These are phyloP conservation scores for Peniophora sp. DNA, from an alignment of 1,284 basidiomycete genomes.

Conservation along the genomic window DNA sequence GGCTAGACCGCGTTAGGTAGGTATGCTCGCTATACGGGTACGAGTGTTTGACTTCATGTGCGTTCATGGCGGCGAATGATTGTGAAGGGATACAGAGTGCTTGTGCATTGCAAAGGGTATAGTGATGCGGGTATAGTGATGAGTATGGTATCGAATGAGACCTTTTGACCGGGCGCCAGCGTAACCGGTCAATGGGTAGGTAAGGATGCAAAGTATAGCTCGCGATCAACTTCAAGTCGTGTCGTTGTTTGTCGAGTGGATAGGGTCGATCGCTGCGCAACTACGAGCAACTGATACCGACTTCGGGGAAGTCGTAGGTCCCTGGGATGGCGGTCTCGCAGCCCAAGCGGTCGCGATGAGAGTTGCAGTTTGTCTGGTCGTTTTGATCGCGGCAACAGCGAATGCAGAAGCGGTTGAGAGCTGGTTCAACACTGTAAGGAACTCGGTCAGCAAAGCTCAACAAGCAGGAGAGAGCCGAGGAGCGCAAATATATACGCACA, in stretches of 20 bases:
- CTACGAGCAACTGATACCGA: conserved; percentile 28
- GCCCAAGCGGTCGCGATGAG: conserved; percentile 37
- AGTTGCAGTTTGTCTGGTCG: conserved; percentile 44
- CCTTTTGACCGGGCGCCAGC: no score
- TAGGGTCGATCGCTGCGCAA: not conserved
- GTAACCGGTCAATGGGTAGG: no score
- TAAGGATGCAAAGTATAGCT: not conserved
- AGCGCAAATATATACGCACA: conserved; percentile 23
- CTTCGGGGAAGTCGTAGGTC: conserved; percentile 31
- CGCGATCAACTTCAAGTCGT: not conserved
- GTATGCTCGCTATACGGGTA: no score
- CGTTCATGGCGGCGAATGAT: no score
- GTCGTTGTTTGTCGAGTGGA: not conserved
- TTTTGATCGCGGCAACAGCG: conserved; percentile 33
- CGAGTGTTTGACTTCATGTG: no score
- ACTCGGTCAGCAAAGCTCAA: not conserved
- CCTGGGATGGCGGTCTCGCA: conserved; percentile 37
- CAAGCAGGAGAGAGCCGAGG: conserved; percentile 1
- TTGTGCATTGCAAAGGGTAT: not conserved
- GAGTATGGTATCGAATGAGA: not conserved
- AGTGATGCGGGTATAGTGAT: not conserved
- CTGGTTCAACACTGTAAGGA: conserved; percentile 34
- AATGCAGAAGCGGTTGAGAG: conserved; percentile 37
- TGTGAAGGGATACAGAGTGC: no score
- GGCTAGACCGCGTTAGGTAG: no score